Evolutionary conservation across 345 rosid species (phyloP).

Genomic region (Euphorbia pulcherrima): DNA sequence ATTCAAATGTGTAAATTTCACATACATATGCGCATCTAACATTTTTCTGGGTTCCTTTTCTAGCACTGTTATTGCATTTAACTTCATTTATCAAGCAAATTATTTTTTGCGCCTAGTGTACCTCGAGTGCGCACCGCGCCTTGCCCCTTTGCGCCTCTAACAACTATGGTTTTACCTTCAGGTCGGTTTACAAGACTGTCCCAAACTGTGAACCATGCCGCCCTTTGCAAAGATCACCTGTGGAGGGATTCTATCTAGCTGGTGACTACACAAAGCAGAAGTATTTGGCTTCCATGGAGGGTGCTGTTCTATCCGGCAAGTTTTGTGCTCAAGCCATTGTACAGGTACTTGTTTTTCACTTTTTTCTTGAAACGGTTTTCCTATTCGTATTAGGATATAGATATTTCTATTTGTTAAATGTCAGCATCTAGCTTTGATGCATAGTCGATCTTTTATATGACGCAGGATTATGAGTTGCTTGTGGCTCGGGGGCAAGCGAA

Average conservation of each 20-base stretch:
- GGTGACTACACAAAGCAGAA: slow-evolving; percentile 96
- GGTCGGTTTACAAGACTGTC: slow-evolving; percentile 88
- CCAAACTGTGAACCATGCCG: slow-evolving; percentile 92
- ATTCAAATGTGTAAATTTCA: too few relatives aligned
- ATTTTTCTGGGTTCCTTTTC: too few relatives aligned
- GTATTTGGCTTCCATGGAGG: slow-evolving; percentile 98
- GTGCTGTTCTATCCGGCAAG: slow-evolving; percentile 93
- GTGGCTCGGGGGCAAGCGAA: slow-evolving; percentile 29
- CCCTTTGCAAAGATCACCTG: slow-evolving; percentile 83
- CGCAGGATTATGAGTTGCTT: slow-evolving; percentile 61
- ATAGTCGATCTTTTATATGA: not conserved
- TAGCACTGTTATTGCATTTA: too few relatives aligned
- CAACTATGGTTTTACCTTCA: slow-evolving; percentile 25
- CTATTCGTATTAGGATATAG: not conserved
- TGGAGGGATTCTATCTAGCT: slow-evolving; percentile 81
- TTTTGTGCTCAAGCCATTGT: slow-evolving; percentile 76
- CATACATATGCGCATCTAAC: too few relatives aligned
- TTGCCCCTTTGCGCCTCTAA: too few relatives aligned
- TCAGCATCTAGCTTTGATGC: not conserved
- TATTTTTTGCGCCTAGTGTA: too few relatives aligned
- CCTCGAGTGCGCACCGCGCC: too few relatives aligned
- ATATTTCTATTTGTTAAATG: not conserved
- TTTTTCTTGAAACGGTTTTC: not conserved
- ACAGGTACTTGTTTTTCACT: slow-evolving; percentile 48
- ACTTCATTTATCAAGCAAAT: too few relatives aligned